A percentile compares a stretch with the other conserved stretches of the same genome.
phyloP scores from a whole-genome alignment of 768 basidiomycete genomes.

The Tricholoma terreum region DNA sequence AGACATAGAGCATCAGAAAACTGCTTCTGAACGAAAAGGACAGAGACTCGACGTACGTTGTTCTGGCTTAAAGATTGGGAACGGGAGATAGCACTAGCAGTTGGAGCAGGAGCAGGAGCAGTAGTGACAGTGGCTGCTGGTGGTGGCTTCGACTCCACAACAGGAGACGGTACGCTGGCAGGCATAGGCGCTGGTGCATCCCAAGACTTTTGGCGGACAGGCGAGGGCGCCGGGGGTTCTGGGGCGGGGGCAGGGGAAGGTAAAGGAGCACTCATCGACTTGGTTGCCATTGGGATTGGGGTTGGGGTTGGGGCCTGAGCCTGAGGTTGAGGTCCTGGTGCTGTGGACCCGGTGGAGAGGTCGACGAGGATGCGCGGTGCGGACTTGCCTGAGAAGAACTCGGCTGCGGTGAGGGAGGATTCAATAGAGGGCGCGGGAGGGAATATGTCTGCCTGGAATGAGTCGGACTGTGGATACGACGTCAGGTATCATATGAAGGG shows the following conservation, averaged over 20 bases:
- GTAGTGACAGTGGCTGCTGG: neutral
- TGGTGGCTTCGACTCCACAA: constrained; percentile 16
- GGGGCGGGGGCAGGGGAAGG: constrained; percentile 19
- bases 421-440: constrained; percentile 86
- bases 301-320: constrained; percentile 36
- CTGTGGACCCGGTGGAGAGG: constrained; percentile 62
- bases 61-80: neutral
- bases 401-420: constrained; percentile 73
- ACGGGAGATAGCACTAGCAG: constrained; percentile 8
- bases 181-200: constrained; percentile 5
- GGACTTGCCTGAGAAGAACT: constrained; percentile 86
- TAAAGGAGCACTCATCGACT: constrained; percentile 27
- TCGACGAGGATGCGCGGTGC: constrained; percentile 75
- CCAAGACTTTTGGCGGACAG: constrained; percentile 12
- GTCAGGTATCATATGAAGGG: neutral
- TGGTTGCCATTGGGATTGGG: constrained; percentile 15
- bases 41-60: neutral
- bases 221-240: constrained; percentile 14
- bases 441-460: constrained; percentile 97
- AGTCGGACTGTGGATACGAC: constrained; percentile 61
- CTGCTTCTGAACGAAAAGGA: constrained; percentile 3
- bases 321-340: constrained; percentile 26
- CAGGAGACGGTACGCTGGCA: constrained; percentile 6
- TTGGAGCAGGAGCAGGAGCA: neutral
- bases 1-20: constrained; percentile 23